Percentiles rank a stretch among this genome's conserved stretches.
These are phyloP conservation scores for Botrytis aclada DNA, from an alignment of 2,329 filamentous ascomycete genomes.

Conservation along the genomic window DNA sequence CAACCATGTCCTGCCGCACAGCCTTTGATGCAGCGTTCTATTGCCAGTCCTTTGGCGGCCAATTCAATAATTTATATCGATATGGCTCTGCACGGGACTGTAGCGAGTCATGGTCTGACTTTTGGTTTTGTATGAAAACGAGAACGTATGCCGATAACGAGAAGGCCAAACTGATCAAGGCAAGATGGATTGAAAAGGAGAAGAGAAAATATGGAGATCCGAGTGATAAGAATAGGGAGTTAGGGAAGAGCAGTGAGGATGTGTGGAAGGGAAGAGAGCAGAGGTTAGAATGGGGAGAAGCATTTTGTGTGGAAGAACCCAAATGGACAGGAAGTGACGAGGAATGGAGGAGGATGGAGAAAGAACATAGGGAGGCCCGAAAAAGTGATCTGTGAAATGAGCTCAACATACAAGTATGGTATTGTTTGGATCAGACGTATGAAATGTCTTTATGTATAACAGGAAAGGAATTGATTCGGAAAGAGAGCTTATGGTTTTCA, in stretches of 20 bases:
- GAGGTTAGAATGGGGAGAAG: slow-evolving; percentile 49
- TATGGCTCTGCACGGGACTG: slow-evolving; percentile 75
- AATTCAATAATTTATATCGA: slow-evolving; percentile 89
- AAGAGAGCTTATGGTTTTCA: not conserved
- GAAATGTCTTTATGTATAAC: not conserved
- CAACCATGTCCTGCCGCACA: slow-evolving; percentile 80
- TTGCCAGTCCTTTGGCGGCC: slow-evolving; percentile 86
- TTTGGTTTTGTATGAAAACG: slow-evolving; percentile 96
- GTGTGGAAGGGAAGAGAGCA: slow-evolving; percentile 75
- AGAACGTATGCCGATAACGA: slow-evolving; percentile 59
- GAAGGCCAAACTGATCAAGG: slow-evolving; percentile 48
- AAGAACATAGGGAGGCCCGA: not conserved
- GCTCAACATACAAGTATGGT: not conserved
- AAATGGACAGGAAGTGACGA: slow-evolving; percentile 16
- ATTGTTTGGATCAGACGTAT: not conserved
- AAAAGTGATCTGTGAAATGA: not conserved
- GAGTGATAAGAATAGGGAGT: slow-evolving; percentile 52
- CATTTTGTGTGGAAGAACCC: slow-evolving; percentile 25
- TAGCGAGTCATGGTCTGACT: slow-evolving; percentile 84
- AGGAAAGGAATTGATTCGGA: not conserved
- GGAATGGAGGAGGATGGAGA: slow-evolving; percentile 34
- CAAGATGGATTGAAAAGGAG: slow-evolving; percentile 43
- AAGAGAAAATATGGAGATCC: slow-evolving; percentile 53
- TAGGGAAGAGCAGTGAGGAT: slow-evolving; percentile 78
- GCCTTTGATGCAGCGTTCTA: slow-evolving; percentile 93